phyloP scores from a whole-genome alignment of 1,284 basidiomycete species.

The Cryptococcus sp. region DNA sequence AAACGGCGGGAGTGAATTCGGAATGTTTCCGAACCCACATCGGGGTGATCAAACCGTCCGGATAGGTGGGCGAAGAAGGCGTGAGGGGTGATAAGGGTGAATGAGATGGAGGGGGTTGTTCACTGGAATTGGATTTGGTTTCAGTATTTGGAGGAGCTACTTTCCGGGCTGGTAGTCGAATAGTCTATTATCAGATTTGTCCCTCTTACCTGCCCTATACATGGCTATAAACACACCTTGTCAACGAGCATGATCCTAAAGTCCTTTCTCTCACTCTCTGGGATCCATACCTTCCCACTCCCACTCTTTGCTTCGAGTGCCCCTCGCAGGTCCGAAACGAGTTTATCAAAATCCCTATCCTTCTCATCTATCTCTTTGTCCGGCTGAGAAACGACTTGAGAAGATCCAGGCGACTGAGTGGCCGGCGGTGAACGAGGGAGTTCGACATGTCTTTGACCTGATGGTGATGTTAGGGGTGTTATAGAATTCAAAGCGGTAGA shows the following conservation, averaged over 20 bases:
- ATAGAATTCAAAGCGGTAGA: constrained; percentile 46
- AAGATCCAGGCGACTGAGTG: background rate
- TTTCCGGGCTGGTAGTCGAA: constrained; percentile 83
- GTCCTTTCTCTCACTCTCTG: constrained; percentile 50
- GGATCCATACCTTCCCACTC: constrained; percentile 51
- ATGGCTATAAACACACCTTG: constrained; percentile 52
- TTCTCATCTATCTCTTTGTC: constrained; percentile 5
- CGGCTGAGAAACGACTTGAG: background rate
- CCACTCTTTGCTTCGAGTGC: constrained; percentile 58
- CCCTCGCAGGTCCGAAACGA: constrained; percentile 57
- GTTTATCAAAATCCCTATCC: constrained; percentile 51
- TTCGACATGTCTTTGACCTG: background rate
- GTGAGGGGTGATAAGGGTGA: constrained; percentile 88
- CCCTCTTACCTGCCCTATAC: background rate
- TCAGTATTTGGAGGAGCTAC: constrained; percentile 50
- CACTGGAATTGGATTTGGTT: constrained; percentile 5
- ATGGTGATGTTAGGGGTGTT: constrained; percentile 30
- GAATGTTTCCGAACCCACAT: constrained; percentile 97
- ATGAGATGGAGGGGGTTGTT: constrained; percentile 49
- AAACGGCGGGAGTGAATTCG: constrained; percentile 82
- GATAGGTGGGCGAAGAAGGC: constrained; percentile 78
- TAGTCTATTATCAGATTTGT: constrained; percentile 48
- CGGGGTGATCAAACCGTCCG: constrained; percentile 91
- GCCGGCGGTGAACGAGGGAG: constrained; percentile 5
- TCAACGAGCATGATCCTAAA: constrained; percentile 81